Evolutionary conservation across 768 basidiomycete genomes (phyloP), one percentile per base, ranked within the genome.

Genomic region (Tulasnella sp.): DNA sequence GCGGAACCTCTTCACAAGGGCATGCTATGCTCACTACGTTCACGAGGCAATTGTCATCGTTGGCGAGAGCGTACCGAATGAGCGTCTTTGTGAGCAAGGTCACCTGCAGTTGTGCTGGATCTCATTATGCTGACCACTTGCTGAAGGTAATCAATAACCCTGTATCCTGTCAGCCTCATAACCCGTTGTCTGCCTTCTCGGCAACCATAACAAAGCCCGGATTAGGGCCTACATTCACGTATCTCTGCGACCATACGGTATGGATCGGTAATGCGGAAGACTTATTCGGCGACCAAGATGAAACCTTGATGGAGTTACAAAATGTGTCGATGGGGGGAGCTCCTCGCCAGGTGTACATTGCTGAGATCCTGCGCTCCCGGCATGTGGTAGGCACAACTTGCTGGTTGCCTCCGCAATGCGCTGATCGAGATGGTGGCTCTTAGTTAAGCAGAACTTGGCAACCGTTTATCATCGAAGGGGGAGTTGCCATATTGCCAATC

Each of bases 21-120:
- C 57, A 58, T 31, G 57, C 57, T 15, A 51, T 49, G 17, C 25
- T 58, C 8, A 54, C 57, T 17, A 51, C 57, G 27, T 58, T 58
- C 21, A 58, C 51, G 57, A 29, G 39, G 19, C 57, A 40, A 27
- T 34, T 58, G 14, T 58, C 57, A 32, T 37, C 23, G 9, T 15
- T 58, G 23, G 57, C 57, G 4, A 12, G 49, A 35, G 25, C 32
- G 8, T 49, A 35, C 40, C 31, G 41, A 19, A 17, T 58, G 19
- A 58, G 48, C 3, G 52, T 58, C 48, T 37, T 58, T 19, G 57
- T 58, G n/a, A 9, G 57, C 21, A 9, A 8, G 9, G 4, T n/a
- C 42, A 15, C 6, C 39, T 15, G 37, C 48, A 15, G 15, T 14
- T n/a, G 32, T n/a, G 35, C 12, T 14, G 43, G n/a, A 14, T 2